Conservation (phyloP, 2,329 filamentous ascomycete genomes). For the Ceratocystis cubensis region DNA sequence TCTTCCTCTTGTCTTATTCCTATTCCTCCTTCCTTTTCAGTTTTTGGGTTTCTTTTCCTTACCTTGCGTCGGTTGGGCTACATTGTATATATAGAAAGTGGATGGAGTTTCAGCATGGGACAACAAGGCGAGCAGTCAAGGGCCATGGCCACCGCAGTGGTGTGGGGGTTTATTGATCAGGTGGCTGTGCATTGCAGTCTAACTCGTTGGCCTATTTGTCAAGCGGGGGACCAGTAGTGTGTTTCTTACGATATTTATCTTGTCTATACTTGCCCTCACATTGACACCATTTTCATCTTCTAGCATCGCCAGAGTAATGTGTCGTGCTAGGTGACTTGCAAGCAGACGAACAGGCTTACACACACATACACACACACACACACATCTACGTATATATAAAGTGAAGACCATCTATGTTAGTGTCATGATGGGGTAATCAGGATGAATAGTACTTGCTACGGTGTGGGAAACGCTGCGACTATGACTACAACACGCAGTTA, state of each 20-base stretch:
- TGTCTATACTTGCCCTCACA: neutral
- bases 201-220: neutral
- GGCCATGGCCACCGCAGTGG: constrained; percentile 3
- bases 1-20: constrained; percentile 7
- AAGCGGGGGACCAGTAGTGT: neutral
- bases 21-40: neutral
- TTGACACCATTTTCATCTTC: neutral
- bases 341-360: neutral
- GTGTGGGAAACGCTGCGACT: neutral
- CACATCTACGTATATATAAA: too few species aligned
- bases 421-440: neutral
- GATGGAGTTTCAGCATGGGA: neutral
- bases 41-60: constrained; percentile 3
- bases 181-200: constrained; percentile 1
- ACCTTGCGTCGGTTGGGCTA: constrained; percentile 3
- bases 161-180: constrained; percentile 1
- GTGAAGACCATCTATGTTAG: neutral
- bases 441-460: neutral
- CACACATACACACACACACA: too few species aligned
- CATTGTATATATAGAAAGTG: neutral
- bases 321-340: neutral
- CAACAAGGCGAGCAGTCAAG: neutral
- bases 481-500: neutral
- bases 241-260: neutral
- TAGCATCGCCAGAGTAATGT: neutral